Evolutionary conservation across 2,329 filamentous ascomycete genomes (phyloP).

Genomic region (Trichophyton rubrum): DNA sequence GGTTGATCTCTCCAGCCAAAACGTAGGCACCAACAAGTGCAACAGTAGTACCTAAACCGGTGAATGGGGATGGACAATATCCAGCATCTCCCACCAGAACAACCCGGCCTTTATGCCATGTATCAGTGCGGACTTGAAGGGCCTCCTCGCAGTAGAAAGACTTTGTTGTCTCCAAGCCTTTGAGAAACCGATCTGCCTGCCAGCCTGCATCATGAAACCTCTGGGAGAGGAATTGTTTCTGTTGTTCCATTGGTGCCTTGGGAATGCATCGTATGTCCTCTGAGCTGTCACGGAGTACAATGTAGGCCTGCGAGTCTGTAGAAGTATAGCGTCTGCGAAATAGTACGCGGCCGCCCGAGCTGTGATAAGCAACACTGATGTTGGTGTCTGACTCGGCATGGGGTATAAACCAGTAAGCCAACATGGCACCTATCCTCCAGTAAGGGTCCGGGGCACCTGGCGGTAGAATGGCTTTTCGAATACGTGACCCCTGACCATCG

Average conservation of each 20-base stretch:
- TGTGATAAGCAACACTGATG: conserved; percentile 11
- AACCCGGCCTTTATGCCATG: conserved; percentile 23
- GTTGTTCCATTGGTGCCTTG: background rate
- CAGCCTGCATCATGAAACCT: conserved; percentile 29
- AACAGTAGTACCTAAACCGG: conserved; percentile 26
- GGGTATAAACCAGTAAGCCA: conserved; percentile 22
- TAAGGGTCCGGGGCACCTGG: conserved; percentile 10
- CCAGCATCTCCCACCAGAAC: conserved; percentile 33
- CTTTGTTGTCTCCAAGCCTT: conserved; percentile 27
- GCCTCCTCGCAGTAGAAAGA: conserved; percentile 36
- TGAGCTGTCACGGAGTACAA: conserved; percentile 9
- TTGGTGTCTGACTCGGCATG: conserved; percentile 14
- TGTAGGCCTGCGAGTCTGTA: conserved; percentile 16
- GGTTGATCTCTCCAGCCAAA: conserved; percentile 40
- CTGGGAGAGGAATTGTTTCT: conserved; percentile 19
- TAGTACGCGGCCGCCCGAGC: conserved; percentile 17
- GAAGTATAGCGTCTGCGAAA: conserved; percentile 16
- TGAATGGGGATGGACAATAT: conserved; percentile 22
- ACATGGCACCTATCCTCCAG: conserved; percentile 15
- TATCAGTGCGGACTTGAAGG: conserved; percentile 24
- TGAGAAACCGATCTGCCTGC: conserved; percentile 25
- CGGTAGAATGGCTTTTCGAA: conserved; percentile 32
- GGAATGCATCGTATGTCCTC: background rate
- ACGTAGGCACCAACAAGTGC: conserved; percentile 39
- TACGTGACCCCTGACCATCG: conserved; percentile 43